Conservation (phyloP, 2,329 filamentous ascomycete genomes). For the Aspergillus clavatus region DNA sequence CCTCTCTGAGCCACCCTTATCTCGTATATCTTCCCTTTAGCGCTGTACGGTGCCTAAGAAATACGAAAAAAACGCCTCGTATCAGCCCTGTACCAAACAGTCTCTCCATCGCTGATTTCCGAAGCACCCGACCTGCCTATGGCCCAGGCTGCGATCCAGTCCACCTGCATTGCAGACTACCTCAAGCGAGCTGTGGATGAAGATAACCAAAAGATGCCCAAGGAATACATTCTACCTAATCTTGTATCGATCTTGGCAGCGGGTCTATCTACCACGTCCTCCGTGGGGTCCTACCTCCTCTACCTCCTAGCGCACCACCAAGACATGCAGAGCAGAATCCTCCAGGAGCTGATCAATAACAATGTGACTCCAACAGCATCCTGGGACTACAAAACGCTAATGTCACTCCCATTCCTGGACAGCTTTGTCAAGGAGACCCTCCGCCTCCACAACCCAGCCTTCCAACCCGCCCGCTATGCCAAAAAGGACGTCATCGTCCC, state of each 20-base stretch:
- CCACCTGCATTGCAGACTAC: too few species aligned
- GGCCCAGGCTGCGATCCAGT: too few species aligned
- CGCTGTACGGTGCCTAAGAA: too few species aligned
- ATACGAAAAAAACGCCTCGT: too few species aligned
- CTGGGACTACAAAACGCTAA: slow-evolving; percentile 40
- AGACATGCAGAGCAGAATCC: slow-evolving; percentile 52
- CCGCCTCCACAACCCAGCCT: slow-evolving; percentile 56
- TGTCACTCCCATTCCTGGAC: slow-evolving; percentile 35
- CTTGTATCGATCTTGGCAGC: slow-evolving; percentile 53
- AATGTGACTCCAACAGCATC: too few species aligned
- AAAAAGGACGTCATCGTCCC: slow-evolving; percentile 54
- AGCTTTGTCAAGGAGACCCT: slow-evolving; percentile 54
- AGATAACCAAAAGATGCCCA: slow-evolving; percentile 52
- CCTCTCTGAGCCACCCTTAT: too few species aligned
- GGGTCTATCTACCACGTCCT: slow-evolving; percentile 58
- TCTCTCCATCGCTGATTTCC: too few species aligned
- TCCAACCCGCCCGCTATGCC: slow-evolving; percentile 56
- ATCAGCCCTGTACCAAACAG: too few species aligned
- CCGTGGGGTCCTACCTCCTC: slow-evolving; percentile 55
- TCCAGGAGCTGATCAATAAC: slow-evolving; percentile 55
- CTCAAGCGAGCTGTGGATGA: slow-evolving; percentile 50
- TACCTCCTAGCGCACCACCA: slow-evolving; percentile 52
- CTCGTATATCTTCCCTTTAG: too few species aligned
- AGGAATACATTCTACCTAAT: slow-evolving; percentile 36
- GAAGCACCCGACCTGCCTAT: too few species aligned